Evolutionary conservation across 2,329 filamentous ascomycete genomes (phyloP).

Genomic region (Fusarium foetens): DNA sequence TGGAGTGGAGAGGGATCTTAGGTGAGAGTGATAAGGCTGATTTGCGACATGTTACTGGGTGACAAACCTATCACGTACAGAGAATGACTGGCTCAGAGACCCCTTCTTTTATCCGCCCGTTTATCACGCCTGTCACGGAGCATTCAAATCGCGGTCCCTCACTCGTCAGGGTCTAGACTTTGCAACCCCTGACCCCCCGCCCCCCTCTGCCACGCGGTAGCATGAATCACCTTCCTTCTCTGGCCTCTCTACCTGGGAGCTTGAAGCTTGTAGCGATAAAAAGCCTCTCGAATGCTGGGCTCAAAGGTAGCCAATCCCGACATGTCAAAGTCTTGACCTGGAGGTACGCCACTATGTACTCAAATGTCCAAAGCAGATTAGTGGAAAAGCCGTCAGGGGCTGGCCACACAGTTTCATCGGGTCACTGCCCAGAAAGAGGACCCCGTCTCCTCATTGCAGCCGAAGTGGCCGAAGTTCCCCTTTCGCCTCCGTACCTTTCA

Average conservation of each 20-base stretch:
- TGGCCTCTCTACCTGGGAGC: background rate
- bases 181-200: background rate
- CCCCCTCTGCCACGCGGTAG: slow-evolving; percentile 17
- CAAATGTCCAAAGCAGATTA: background rate
- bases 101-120: background rate
- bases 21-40: background rate
- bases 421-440: slow-evolving; percentile 1
- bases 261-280: background rate
- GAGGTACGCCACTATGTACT: slow-evolving; percentile 2
- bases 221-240: slow-evolving; percentile 18
- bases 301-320: background rate
- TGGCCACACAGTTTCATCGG: slow-evolving; percentile 1
- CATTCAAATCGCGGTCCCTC: background rate
- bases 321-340: slow-evolving; percentile 8
- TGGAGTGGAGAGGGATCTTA: background rate
- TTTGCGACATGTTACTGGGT: background rate
- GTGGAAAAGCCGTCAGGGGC: slow-evolving; percentile 1
- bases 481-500: background rate
- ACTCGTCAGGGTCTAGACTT: slow-evolving; percentile 10
- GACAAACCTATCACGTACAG: background rate
- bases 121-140: background rate
- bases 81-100: background rate
- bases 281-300: background rate
- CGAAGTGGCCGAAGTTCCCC: slow-evolving; percentile 10
- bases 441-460: slow-evolving; percentile 5